phyloP scores from a whole-genome alignment of 176 grass and related monocot species.

The Eragrostis nindensis region DNA sequence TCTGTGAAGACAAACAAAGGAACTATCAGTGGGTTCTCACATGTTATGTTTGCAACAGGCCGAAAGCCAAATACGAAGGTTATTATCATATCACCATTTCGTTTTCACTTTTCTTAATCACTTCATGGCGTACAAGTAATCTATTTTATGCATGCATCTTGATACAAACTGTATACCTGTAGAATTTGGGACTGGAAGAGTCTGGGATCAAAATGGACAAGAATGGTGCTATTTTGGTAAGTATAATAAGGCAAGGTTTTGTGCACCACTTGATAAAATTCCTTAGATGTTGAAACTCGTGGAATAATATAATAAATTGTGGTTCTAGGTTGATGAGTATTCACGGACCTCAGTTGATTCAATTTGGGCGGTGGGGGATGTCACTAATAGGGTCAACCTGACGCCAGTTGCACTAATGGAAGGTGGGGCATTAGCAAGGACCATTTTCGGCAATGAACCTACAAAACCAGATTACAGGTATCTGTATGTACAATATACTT shows the following conservation, averaged over 20 bases:
- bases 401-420: slow-evolving; percentile 88
- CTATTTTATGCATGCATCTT: neutral
- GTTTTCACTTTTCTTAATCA: slow-evolving; percentile 28
- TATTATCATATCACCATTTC: neutral
- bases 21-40: slow-evolving; percentile 74
- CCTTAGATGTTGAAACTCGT: neutral
- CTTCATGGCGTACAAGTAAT: neutral
- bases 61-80: slow-evolving; percentile 83
- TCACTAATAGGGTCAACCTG: slow-evolving; percentile 76
- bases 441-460: slow-evolving; percentile 67
- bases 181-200: slow-evolving; percentile 81
- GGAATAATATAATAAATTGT: neutral
- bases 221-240: slow-evolving; percentile 76
- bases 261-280: neutral
- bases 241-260: neutral
- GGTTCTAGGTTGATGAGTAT: slow-evolving; percentile 65
- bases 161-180: neutral
- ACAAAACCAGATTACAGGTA: slow-evolving; percentile 82
- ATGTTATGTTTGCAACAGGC: slow-evolving; percentile 89
- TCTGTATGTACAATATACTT: slow-evolving; percentile 9
- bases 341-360: slow-evolving; percentile 74
- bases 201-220: slow-evolving; percentile 66
- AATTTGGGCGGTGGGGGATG: slow-evolving; percentile 86
- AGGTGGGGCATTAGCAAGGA: slow-evolving; percentile 68
- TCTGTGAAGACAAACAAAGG: slow-evolving; percentile 78